A percentile compares a stretch with the other conserved stretches of the same genome.
Conservation (phyloP, 345 rosid species). For the Salix udensis region DNA sequence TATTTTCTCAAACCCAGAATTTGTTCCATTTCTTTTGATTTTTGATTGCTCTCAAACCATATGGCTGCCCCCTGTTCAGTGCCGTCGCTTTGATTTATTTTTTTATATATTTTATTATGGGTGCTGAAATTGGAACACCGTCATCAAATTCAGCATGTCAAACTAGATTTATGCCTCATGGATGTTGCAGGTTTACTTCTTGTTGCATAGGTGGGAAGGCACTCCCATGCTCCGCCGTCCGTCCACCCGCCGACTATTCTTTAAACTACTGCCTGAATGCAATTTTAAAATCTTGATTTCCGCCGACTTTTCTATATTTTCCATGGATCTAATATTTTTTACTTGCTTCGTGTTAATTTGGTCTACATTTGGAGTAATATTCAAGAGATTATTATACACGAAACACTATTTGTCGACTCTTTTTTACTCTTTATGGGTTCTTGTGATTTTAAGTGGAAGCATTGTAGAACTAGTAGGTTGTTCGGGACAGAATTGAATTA, state of each 20-base stretch:
- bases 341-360: too few species aligned
- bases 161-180: too few species aligned
- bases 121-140: not conserved
- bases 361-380: too few species aligned
- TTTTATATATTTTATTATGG: not conserved
- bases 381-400: too few species aligned
- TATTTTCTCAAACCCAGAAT: not conserved
- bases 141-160: not conserved
- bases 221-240: not conserved
- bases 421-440: not conserved
- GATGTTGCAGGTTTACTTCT: too few species aligned
- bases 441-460: not conserved
- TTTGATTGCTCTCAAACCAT: not conserved
- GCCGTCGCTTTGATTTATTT: not conserved
- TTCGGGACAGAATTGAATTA: too few species aligned
- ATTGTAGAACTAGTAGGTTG: not conserved
- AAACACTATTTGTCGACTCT: too few species aligned
- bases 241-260: not conserved
- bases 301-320: too few species aligned
- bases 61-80: not conserved
- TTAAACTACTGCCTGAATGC: too few species aligned
- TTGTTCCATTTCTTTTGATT: not conserved
- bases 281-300: not conserved
- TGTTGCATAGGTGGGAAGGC: not conserved
- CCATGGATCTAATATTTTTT: too few species aligned